Evolutionary conservation across 2,329 filamentous ascomycete genomes (phyloP), one percentile per base, ranked within the genome.

Genomic region (Hymenoscyphus repandus): DNA sequence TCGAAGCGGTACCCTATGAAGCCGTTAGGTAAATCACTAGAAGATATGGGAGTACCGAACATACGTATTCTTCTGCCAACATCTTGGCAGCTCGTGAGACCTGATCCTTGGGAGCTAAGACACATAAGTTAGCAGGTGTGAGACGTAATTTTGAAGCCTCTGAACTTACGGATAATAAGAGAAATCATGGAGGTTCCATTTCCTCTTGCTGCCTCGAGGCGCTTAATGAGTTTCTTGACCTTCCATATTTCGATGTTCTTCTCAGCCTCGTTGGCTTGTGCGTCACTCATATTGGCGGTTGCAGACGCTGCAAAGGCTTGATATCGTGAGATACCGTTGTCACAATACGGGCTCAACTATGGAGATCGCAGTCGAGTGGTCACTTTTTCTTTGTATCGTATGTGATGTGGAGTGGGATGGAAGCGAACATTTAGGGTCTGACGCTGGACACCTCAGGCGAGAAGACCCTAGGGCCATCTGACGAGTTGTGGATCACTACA

Each of bases 131-230:
- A 47, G 45, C 13, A 37, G 32, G 7, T 11, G 3, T 36, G 32
- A 18, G 20, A 32, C 43, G 62, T 6, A 17, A 67, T 58, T 66
- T 58, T 30, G 7, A 38, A 15, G 12, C 1, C 18, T 17, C 36
- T 32, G 15, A 17, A 64, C 88, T 67, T 77, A 95, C 90, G 93
- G 68, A 99, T 97, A 66, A 99, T 96, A 73, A 99, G 82, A 59
- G 92, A 97, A 74, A 99, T 99, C 93, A 99, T 99, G 77, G 86
- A 92, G 59, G 93, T 99, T 76, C 93, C 93, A 82, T 99, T 99
- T 70, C 93, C 93, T 70, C 95, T 83, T 63, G 95, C 95, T 57
- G 90, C 88, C 74, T 97, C 93, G 65, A 99, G 89, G 66, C 93
- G 88, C 77, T 97, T 99, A 76, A 99, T 96, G 69, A 99, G 79